Conservation (phyloP, 1,139 yeast species). For the Candida tetrigidarum region DNA sequence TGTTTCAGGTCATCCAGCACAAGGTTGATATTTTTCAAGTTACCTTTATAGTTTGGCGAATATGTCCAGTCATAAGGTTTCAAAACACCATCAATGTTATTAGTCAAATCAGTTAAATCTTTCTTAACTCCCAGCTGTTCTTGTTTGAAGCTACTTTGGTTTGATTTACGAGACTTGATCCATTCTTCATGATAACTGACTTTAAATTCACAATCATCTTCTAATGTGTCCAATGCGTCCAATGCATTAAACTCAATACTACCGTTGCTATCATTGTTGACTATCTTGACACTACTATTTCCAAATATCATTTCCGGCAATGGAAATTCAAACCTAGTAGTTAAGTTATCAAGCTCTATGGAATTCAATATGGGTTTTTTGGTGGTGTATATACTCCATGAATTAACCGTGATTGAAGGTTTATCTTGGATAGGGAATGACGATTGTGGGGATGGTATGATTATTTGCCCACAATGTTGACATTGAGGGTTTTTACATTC, state of each 20-base stretch:
- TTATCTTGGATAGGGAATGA: constrained; percentile 62
- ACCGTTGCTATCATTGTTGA: constrained; percentile 20
- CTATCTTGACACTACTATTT: constrained; percentile 67
- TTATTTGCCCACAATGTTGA: constrained; percentile 67
- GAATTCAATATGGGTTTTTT: constrained; percentile 80
- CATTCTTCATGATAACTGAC: constrained; percentile 93
- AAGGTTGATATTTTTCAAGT: constrained; percentile 29
- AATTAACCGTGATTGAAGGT: constrained; percentile 67
- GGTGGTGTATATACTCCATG: constrained; percentile 77
- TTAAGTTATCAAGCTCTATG: constrained; percentile 68
- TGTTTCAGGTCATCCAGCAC: constrained; percentile 23
- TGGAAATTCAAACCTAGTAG: constrained; percentile 67
- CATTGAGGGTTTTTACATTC: constrained; percentile 59
- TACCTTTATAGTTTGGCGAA: constrained; percentile 78
- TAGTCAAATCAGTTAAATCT: constrained; percentile 44
- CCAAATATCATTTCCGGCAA: constrained; percentile 99
- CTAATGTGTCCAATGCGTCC: constrained; percentile 77
- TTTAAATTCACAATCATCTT: constrained; percentile 40
- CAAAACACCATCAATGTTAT: constrained; percentile 35
- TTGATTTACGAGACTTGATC: constrained; percentile 64
- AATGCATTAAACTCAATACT: constrained; percentile 69
- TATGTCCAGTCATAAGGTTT: constrained; percentile 98
- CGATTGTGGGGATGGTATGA: constrained; percentile 74
- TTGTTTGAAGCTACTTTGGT: constrained; percentile 27
- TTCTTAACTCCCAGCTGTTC: constrained; percentile 30